phyloP scores from a whole-genome alignment of 75 land plant species.

The Pinus albicaulis region DNA sequence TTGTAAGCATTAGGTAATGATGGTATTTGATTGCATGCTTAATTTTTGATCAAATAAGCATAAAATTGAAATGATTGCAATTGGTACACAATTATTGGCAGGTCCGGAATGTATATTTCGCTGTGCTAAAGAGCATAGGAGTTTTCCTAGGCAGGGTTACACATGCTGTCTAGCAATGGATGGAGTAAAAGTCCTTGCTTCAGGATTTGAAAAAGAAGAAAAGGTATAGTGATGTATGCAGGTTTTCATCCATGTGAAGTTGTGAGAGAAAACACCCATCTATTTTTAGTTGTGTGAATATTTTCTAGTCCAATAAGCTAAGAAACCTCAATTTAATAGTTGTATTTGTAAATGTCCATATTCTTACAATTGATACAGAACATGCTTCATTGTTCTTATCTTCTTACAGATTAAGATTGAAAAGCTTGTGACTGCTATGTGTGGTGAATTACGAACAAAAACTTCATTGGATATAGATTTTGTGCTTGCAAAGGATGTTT shows the following conservation, averaged over 20 bases:
- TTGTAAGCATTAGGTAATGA: neutral
- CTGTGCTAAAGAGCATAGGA: constrained; percentile 75
- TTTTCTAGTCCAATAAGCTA: neutral
- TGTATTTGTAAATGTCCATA: neutral
- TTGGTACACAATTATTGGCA: constrained; percentile 11
- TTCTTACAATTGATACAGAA: neutral
- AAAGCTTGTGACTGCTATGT: constrained; percentile 78
- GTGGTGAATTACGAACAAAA: constrained; percentile 61
- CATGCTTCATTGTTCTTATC: neutral
- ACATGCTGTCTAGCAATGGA: constrained; percentile 96
- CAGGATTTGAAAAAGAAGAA: constrained; percentile 81
- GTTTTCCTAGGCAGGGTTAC: constrained; percentile 66
- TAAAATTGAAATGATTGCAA: neutral
- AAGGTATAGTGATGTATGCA: constrained; percentile 33
- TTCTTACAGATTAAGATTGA: constrained; percentile 61
- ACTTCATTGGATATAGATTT: constrained; percentile 62
- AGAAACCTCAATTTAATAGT: neutral
- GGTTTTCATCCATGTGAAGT: neutral
- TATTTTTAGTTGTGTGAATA: neutral
- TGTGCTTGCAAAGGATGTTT: constrained; percentile 86
- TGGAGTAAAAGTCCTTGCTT: constrained; percentile 75
- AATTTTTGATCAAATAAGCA: neutral
- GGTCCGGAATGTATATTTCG: constrained; percentile 88
- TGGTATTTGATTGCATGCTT: neutral
- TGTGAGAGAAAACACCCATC: neutral